These are phyloP conservation scores for Paramarasmius palmivorus DNA, from an alignment of 1,284 basidiomycete genomes.

Conservation along the genomic window DNA sequence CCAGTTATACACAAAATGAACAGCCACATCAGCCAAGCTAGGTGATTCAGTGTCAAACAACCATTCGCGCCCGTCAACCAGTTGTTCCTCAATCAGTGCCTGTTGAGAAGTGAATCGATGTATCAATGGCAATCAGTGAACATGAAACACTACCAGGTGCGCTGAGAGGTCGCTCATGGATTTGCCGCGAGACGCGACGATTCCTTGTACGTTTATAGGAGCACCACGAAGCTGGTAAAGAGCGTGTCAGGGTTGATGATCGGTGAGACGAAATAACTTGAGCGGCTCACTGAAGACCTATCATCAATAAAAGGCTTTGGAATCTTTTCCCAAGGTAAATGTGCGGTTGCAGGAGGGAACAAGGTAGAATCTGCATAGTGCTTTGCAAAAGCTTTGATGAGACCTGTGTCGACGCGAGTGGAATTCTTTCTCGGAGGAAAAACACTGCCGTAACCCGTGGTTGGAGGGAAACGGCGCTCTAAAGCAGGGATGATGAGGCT, in stretches of 20 bases:
- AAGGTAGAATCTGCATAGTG: constrained; percentile 44
- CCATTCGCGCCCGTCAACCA: constrained; percentile 59
- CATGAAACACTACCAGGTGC: constrained; percentile 36
- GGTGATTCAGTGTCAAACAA: constrained; percentile 53
- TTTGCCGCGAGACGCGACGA: constrained; percentile 32
- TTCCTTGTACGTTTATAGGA: constrained; percentile 35
- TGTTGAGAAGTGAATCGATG: constrained; percentile 20
- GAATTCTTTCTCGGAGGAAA: constrained; percentile 46
- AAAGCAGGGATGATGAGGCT: constrained; percentile 46
- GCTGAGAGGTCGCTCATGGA: constrained; percentile 36
- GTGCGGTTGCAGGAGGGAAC: constrained; percentile 38
- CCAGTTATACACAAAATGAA: constrained; percentile 51
- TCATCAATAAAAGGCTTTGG: constrained; percentile 51
- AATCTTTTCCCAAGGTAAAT: constrained; percentile 49
- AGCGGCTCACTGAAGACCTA: constrained; percentile 37
- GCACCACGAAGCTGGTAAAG: constrained; percentile 23
- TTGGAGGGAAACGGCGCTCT: constrained; percentile 49
- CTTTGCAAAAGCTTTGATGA: constrained; percentile 46
- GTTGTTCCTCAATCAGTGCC: constrained; percentile 51
- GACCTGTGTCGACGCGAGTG: constrained; percentile 40
- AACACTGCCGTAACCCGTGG: constrained; percentile 45
- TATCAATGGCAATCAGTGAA: constrained; percentile 9
- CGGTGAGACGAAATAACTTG: neutral
- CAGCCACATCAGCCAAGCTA: constrained; percentile 50
- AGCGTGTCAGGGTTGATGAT: neutral